These are phyloP conservation scores for Punctularia strigosozonata DNA, from an alignment of 768 basidiomycete genomes.

Conservation along the genomic window DNA sequence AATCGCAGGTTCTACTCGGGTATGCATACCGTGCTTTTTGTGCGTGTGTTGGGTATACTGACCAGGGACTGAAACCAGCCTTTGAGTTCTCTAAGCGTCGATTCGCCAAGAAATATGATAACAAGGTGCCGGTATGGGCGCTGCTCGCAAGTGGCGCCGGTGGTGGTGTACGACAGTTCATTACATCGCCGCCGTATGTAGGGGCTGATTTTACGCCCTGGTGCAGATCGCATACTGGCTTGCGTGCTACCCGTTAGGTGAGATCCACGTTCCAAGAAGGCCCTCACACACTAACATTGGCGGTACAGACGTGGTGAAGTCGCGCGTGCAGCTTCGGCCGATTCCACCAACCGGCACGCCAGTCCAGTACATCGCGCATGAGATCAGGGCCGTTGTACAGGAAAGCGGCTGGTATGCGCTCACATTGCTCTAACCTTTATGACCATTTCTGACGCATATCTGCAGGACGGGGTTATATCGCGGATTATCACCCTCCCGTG, in stretches of 20 bases:
- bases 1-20: constrained; percentile 55
- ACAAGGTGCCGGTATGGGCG: constrained; percentile 74
- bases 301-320: constrained; percentile 75
- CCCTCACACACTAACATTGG: not conserved
- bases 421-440: not conserved
- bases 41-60: not conserved
- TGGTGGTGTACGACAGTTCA: constrained; percentile 50
- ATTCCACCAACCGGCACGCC: constrained; percentile 67
- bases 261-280: not conserved
- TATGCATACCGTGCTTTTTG: constrained; percentile 11
- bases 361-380: constrained; percentile 62
- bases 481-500: constrained; percentile 68
- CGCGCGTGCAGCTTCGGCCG: constrained; percentile 70
- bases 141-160: constrained; percentile 73
- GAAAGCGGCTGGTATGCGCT: constrained; percentile 63
- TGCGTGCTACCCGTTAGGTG: constrained; percentile 81
- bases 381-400: constrained; percentile 51
- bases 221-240: constrained; percentile 83
- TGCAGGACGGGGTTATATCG: constrained; percentile 53
- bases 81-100: constrained; percentile 85
- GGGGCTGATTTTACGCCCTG: not conserved
- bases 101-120: constrained; percentile 52
- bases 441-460: not conserved
- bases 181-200: not conserved
- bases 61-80: constrained; percentile 27